A percentile compares a stretch with the other conserved stretches of the same genome.
These are phyloP conservation scores for Colletotrichum cereale DNA, from an alignment of 2,329 filamentous ascomycete species.

Conservation along the genomic window DNA sequence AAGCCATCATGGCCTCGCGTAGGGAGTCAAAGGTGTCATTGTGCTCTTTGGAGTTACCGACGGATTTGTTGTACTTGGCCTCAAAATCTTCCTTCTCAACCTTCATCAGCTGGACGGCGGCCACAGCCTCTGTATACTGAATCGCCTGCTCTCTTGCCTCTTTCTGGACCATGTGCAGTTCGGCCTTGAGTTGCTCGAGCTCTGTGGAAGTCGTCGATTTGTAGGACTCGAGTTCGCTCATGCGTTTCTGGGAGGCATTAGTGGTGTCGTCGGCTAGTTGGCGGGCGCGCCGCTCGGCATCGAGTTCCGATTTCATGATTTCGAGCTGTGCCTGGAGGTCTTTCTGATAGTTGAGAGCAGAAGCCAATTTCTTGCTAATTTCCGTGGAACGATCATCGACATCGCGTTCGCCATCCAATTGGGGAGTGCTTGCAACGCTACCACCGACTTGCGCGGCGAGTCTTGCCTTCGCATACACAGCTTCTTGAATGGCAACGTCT, in stretches of 20 bases:
- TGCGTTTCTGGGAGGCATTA: constrained; percentile 83
- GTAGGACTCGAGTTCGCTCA: constrained; percentile 85
- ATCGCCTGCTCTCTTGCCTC: constrained; percentile 85
- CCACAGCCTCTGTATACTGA: constrained; percentile 80
- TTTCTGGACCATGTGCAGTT: constrained; percentile 84
- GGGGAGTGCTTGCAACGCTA: constrained; percentile 72
- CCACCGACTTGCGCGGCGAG: constrained; percentile 80
- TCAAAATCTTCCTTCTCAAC: constrained; percentile 88
- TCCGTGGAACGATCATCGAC: constrained; percentile 77
- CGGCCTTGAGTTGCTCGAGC: constrained; percentile 85
- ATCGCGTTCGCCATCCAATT: constrained; percentile 72
- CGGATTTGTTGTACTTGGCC: constrained; percentile 74
- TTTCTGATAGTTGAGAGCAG: constrained; percentile 81
- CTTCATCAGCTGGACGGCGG: constrained; percentile 79
- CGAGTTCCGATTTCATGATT: constrained; percentile 75
- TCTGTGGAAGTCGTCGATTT: constrained; percentile 88
- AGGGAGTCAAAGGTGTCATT: constrained; percentile 79
- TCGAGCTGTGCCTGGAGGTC: constrained; percentile 86
- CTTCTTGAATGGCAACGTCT: constrained; percentile 93
- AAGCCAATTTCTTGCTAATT: constrained; percentile 85
- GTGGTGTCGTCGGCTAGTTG: constrained; percentile 90
- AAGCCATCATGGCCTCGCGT: constrained; percentile 82
- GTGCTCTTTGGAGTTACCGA: constrained; percentile 77
- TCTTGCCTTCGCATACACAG: constrained; percentile 94
- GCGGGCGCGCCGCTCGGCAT: constrained; percentile 83